Evolutionary conservation across 306 rosid genomes (phyloP), one percentile per base, ranked within the genome.

Genomic region (Prunus persica): DNA sequence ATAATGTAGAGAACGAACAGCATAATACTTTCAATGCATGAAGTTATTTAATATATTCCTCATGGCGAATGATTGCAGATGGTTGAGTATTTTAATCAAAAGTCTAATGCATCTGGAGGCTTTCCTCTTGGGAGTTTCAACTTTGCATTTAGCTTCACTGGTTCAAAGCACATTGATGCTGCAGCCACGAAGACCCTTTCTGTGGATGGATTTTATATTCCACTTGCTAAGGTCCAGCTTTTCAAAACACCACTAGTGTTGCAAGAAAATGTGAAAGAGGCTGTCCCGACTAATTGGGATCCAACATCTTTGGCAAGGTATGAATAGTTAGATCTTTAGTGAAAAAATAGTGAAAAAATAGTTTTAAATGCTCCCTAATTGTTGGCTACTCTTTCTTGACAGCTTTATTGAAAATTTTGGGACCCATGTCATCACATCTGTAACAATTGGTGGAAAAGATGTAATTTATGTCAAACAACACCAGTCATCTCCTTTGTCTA

Each of bases 371-470:
- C 24, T 74, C 11, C 67, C 79, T 90, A 73, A 84, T 73, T 34
- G 64, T 46, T 65, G 28, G 49, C 82, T 65, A 27, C 75, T 55
- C 71, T 84, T 76, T 64, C 56, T 55, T 74, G 79, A 75, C 87
- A 93, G 98, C 95, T 93, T 93, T 71, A 91, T 93, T 55, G 97
- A 93, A 78, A 91, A 80, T 75, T 93, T 88, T 78, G 98, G 98
- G 80, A 93, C 98, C 3, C 97, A 93, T 83, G 86, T 93, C 11
- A 89, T 93, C 68, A 85, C 87, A 45, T 93, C 98, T 34, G 78
- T 93, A 78, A 93, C 98, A 22, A 91, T 93, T 76, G 97, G 98
- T 27, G 97, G 98, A 62, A 89, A 93, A 83, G 98, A 93, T 85
- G 89, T 91, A 66, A 89, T 93, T 74, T 93, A 85, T 67, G 89